phyloP scores from a whole-genome alignment of 2,329 filamentous ascomycete genomes.

The Alternaria dauci region DNA sequence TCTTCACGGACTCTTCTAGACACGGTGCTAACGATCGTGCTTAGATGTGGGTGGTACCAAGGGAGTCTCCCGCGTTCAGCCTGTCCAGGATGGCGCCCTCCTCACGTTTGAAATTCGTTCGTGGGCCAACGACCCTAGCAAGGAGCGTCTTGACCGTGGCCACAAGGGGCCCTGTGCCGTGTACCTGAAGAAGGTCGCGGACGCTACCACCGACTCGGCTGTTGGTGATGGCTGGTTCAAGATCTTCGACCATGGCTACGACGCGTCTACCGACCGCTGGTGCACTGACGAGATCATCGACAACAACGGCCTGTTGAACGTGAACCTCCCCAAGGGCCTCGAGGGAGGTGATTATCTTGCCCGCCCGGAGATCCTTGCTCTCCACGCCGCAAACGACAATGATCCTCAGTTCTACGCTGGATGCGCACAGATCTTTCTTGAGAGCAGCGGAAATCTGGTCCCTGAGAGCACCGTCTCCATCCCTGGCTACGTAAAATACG shows the following conservation, averaged over 20 bases:
- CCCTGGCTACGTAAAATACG: conserved; percentile 68
- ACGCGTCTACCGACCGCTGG: conserved; percentile 65
- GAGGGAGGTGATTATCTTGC: conserved; percentile 74
- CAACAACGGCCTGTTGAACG: conserved; percentile 69
- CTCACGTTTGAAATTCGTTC: conserved; percentile 73
- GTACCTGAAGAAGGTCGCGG: conserved; percentile 74
- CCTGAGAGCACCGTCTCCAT: conserved; percentile 68
- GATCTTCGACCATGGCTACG: conserved; percentile 75
- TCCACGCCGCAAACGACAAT: conserved; percentile 67
- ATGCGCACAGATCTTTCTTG: conserved; percentile 74
- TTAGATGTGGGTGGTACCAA: conserved; percentile 59
- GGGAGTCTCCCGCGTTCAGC: conserved; percentile 60
- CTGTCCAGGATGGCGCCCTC: conserved; percentile 60
- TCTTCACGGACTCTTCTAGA: no score
- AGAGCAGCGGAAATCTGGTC: conserved; percentile 58
- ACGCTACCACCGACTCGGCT: conserved; percentile 61
- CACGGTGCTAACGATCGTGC: conserved; percentile 20
- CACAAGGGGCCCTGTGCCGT: conserved; percentile 76
- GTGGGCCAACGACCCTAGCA: conserved; percentile 64
- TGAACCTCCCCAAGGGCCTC: conserved; percentile 68
- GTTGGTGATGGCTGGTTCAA: conserved; percentile 79
- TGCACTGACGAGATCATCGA: conserved; percentile 74
- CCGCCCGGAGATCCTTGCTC: conserved; percentile 72
- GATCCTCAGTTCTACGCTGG: conserved; percentile 75
- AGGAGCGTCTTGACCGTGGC: conserved; percentile 66